Evolutionary conservation across 768 basidiomycete genomes (phyloP).

Genomic region (Mycena albidolilacea): DNA sequence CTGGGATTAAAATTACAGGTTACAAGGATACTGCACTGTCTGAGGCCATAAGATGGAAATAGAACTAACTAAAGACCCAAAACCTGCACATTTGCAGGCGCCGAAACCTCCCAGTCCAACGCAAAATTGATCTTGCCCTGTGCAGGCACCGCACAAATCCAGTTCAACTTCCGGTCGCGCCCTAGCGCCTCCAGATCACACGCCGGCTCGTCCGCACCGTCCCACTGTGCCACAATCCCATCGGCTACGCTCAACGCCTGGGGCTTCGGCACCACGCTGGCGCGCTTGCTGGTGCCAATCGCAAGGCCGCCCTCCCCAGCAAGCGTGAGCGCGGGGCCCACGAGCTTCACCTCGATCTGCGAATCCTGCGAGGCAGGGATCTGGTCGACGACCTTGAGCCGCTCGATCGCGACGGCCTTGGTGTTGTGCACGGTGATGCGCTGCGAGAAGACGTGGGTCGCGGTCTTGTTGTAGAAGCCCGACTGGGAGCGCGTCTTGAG

Average conservation of each 20-base stretch:
- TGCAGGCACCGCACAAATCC: constrained; percentile 50
- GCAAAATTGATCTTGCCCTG: constrained; percentile 51
- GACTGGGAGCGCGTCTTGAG: constrained; percentile 50
- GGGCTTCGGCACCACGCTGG: not conserved
- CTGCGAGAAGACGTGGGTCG: constrained; percentile 49
- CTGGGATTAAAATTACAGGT: no score
- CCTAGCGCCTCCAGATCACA: constrained; percentile 7
- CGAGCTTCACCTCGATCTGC: constrained; percentile 49
- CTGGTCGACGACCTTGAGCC: constrained; percentile 54
- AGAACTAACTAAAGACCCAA: constrained; percentile 40
- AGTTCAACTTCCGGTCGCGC: constrained; percentile 50
- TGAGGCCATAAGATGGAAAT: not conserved
- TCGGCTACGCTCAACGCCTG: constrained; percentile 43
- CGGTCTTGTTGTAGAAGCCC: constrained; percentile 53
- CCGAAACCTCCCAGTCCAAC: constrained; percentile 55
- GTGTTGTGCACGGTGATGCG: constrained; percentile 56
- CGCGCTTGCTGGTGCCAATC: constrained; percentile 10
- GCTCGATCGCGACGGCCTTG: constrained; percentile 44
- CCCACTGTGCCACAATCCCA: constrained; percentile 56
- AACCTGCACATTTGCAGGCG: constrained; percentile 45
- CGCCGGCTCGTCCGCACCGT: constrained; percentile 50
- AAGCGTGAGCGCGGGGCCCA: constrained; percentile 45
- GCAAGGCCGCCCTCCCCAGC: constrained; percentile 13
- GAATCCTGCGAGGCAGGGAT: constrained; percentile 54
- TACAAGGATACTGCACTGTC: no score